Conservation (phyloP, 2,329 filamentous ascomycete genomes). For the Clarireedia monteithiana region DNA sequence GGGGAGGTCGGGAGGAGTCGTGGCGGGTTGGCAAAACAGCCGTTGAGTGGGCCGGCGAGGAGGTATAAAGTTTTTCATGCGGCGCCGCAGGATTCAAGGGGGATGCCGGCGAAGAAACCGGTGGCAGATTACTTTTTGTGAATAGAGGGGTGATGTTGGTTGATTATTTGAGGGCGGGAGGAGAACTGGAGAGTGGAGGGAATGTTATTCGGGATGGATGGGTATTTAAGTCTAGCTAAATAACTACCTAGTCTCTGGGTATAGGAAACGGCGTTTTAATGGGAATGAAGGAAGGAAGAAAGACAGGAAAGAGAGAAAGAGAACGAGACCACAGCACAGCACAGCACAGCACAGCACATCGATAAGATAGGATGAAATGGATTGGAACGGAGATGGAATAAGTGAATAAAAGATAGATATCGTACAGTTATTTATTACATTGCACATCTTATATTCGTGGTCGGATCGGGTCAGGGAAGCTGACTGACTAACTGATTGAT, state of each 20-base stretch:
- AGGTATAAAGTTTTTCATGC: conserved; percentile 95
- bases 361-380: too few relatives aligned
- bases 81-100: conserved; percentile 87
- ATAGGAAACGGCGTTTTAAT: background rate
- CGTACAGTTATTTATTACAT: too few relatives aligned
- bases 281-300: background rate
- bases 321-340: too few relatives aligned
- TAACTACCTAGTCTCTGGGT: too few relatives aligned
- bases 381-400: too few relatives aligned
- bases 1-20: conserved; percentile 46
- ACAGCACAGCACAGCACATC: too few relatives aligned
- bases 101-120: conserved; percentile 98
- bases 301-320: too few relatives aligned
- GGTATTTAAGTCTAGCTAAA: background rate
- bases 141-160: background rate
- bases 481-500: too few relatives aligned
- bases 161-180: too few relatives aligned
- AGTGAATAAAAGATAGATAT: too few relatives aligned
- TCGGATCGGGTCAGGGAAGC: too few relatives aligned
- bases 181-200: background rate
- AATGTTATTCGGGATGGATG: background rate
- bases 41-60: conserved; percentile 67
- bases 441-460: too few relatives aligned
- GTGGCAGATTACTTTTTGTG: conserved; percentile 92
- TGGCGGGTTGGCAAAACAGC: conserved; percentile 43